A percentile compares a stretch with the other conserved stretches of the same genome.
phyloP scores from a whole-genome alignment of 768 basidiomycete genomes.

The Tulasnella sp. region DNA sequence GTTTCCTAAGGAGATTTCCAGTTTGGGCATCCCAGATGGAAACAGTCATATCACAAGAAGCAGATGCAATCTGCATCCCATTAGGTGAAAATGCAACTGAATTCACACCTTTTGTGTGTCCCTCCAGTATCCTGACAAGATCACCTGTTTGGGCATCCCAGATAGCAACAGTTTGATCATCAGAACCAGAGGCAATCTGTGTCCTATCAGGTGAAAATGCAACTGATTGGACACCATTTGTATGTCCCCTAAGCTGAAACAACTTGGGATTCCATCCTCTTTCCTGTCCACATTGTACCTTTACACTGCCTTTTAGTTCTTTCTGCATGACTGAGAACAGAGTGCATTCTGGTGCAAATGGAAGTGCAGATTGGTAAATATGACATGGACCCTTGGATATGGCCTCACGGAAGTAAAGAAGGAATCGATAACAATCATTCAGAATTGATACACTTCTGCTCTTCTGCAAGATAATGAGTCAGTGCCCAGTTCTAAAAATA shows the following conservation, averaged over 20 bases:
- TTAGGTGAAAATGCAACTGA: slow-evolving; percentile 14
- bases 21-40: slow-evolving; percentile 5
- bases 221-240: slow-evolving; percentile 7
- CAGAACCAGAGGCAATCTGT: background rate
- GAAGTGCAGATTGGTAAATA: background rate
- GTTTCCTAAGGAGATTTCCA: background rate
- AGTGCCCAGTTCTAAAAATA: background rate
- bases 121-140: too few relatives aligned
- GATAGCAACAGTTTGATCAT: background rate
- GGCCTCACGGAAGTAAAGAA: background rate
- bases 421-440: background rate
- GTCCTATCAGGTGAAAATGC: slow-evolving; percentile 13
- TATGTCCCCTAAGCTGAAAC: background rate
- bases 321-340: background rate
- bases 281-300: background rate
- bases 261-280: background rate
- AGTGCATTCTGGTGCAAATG: background rate
- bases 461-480: background rate
- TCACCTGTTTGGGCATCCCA: slow-evolving; percentile 6
- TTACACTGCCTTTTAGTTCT: background rate
- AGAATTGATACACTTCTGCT: background rate
- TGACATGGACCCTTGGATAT: background rate
- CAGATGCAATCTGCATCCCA: background rate
- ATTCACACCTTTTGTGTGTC: background rate
- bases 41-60: slow-evolving; percentile 1